Evolutionary conservation across 164 flowering plant species (phyloP).

Genomic region (Liquidambar formosana): DNA sequence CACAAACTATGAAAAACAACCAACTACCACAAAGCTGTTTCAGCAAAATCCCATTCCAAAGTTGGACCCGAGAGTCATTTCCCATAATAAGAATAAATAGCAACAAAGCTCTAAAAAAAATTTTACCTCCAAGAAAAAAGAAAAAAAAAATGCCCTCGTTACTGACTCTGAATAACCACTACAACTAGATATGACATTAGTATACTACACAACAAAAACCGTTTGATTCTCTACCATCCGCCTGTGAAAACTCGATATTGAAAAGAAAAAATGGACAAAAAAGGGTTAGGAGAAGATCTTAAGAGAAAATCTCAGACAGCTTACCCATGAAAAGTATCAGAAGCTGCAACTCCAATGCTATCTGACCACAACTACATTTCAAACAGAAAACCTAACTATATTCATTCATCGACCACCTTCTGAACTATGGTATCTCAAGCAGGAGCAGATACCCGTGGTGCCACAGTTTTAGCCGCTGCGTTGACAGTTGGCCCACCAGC

Average conservation of each 20-base stretch:
- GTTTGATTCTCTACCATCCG: background rate
- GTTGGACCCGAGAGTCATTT: too few relatives aligned
- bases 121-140: too few relatives aligned
- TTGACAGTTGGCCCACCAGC: slow-evolving; percentile 27
- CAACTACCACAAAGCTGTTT: too few relatives aligned
- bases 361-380: slow-evolving; percentile 3
- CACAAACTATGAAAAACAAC: too few relatives aligned
- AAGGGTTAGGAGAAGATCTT: background rate
- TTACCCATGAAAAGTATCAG: background rate
- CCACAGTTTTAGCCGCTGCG: slow-evolving; percentile 29
- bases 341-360: background rate
- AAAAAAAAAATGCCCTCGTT: too few relatives aligned
- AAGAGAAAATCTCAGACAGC: background rate
- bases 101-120: too few relatives aligned
- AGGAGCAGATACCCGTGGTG: slow-evolving; percentile 43
- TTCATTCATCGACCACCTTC: background rate
- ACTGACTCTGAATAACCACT: too few relatives aligned
- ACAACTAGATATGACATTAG: background rate
- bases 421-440: slow-evolving; percentile 28
- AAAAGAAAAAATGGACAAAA: background rate
- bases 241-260: background rate
- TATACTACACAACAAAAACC: background rate
- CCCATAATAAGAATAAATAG: too few relatives aligned
- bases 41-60: too few relatives aligned
- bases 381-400: background rate